These are phyloP conservation scores for Typha latifolia DNA, from an alignment of 176 grass and related monocot species.

Conservation along the genomic window DNA sequence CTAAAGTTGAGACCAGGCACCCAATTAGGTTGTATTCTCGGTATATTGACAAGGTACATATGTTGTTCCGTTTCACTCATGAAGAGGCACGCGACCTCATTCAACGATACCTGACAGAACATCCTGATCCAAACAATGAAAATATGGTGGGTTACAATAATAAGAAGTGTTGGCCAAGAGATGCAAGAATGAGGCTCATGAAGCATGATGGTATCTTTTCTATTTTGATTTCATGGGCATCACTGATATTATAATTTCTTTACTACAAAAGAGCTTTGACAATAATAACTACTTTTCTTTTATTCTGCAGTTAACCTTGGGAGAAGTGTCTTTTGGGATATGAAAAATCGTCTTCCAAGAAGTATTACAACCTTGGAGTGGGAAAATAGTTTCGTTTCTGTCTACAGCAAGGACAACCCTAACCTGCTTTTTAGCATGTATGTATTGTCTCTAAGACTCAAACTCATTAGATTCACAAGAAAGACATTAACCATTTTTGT, in stretches of 20 bases:
- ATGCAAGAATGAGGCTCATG: conserved; percentile 99
- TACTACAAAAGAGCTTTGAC: not conserved
- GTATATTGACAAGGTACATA: conserved; percentile 95
- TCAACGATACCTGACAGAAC: conserved; percentile 90
- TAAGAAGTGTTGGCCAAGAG: conserved; percentile 98
- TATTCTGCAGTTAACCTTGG: conserved; percentile 66
- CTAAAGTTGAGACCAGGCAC: conserved; percentile 87
- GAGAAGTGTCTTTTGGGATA: conserved; percentile 99
- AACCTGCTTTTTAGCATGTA: conserved; percentile 98
- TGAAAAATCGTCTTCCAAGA: conserved; percentile 95
- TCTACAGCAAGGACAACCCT: conserved; percentile 99
- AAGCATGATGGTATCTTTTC: conserved; percentile 77
- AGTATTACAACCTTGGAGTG: conserved; percentile 97
- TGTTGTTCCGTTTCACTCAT: conserved; percentile 96
- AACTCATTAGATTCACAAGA: too few species aligned
- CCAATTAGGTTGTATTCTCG: conserved; percentile 91
- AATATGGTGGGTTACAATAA: conserved; percentile 99
- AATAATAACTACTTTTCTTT: conserved; percentile 6
- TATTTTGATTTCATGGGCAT: not conserved
- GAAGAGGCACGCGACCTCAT: conserved; percentile 96
- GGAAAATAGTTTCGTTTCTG: conserved; percentile 93
- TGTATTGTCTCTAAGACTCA: conserved; percentile 2
- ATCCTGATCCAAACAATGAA: conserved; percentile 99
- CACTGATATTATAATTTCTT: not conserved
- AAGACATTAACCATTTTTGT: not conserved